Percentiles rank a stretch among this genome's conserved stretches.
Evolutionary conservation across 2,329 filamentous ascomycete species (phyloP).

Genomic region (Zymoseptoria crescenta): DNA sequence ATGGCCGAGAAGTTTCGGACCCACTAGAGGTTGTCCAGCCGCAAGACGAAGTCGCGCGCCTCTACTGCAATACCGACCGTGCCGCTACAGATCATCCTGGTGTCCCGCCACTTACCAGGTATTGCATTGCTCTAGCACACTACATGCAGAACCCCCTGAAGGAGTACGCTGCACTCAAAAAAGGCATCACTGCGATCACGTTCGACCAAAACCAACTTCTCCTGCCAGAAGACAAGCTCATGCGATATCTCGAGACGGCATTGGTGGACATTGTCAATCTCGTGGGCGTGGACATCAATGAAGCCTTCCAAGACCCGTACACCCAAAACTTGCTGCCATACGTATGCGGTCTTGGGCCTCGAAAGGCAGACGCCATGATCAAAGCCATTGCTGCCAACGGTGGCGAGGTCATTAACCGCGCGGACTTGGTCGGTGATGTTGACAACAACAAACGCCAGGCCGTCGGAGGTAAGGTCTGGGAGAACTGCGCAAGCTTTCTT

Average conservation of each 20-base stretch:
- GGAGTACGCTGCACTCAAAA: constrained; percentile 88
- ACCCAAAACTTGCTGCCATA: constrained; percentile 84
- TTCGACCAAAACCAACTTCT: constrained; percentile 89
- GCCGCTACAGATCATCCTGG: constrained; percentile 74
- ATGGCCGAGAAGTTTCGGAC: constrained; percentile 69
- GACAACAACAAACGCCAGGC: constrained; percentile 54
- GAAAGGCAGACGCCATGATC: constrained; percentile 76
- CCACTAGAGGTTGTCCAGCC: constrained; percentile 81
- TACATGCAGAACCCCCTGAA: constrained; percentile 95
- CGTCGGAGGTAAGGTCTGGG: constrained; percentile 85
- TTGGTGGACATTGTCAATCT: constrained; percentile 99
- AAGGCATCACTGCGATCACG: constrained; percentile 74
- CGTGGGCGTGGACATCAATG: constrained; percentile 90
- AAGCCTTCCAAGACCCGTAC: constrained; percentile 72
- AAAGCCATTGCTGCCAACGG: constrained; percentile 91
- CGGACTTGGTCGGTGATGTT: constrained; percentile 81
- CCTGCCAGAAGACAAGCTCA: constrained; percentile 76
- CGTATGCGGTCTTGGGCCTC: constrained; percentile 80
- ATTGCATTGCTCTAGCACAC: constrained; percentile 79
- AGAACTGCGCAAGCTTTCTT: constrained; percentile 93
- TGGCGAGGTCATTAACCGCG: constrained; percentile 72
- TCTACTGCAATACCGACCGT: constrained; percentile 85
- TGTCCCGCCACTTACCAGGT: constrained; percentile 69
- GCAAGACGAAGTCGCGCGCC: constrained; percentile 92
- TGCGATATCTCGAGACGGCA: constrained; percentile 82